These are phyloP conservation scores for Pochonia chlamydosporia DNA, from an alignment of 2,329 filamentous ascomycete genomes.

Conservation along the genomic window DNA sequence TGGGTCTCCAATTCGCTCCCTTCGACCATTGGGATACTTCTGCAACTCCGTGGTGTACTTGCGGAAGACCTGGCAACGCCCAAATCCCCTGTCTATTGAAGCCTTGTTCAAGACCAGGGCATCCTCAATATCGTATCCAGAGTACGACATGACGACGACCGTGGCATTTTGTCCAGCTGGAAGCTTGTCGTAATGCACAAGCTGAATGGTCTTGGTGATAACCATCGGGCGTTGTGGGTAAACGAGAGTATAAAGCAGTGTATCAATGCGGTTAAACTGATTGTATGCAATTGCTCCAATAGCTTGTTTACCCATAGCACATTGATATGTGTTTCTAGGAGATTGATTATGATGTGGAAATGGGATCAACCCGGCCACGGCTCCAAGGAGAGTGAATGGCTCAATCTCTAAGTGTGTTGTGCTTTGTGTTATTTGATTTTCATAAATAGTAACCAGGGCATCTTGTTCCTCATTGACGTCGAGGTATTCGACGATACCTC, in stretches of 20 bases:
- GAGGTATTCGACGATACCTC: conserved; percentile 90
- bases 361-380: conserved; percentile 91
- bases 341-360: conserved; percentile 99
- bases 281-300: conserved; percentile 98
- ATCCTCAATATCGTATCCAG: conserved; percentile 98
- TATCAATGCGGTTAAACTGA: conserved; percentile 95
- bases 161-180: conserved; percentile 95
- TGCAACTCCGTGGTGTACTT: conserved; percentile 86
- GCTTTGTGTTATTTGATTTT: conserved; percentile 72
- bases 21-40: conserved; percentile 77
- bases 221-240: conserved; percentile 98
- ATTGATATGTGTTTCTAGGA: conserved; percentile 96
- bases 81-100: conserved; percentile 90
- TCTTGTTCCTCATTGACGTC: conserved; percentile 99
- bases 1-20: conserved; percentile 59
- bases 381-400: conserved; percentile 92
- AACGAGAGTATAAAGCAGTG: conserved; percentile 90
- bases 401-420: conserved; percentile 97
- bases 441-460: conserved; percentile 84
- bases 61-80: conserved; percentile 94
- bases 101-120: conserved; percentile 95
- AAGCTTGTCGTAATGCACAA: conserved; percentile 95
- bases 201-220: conserved; percentile 91
- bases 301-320: conserved; percentile 99
- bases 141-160: conserved; percentile 98